Evolutionary conservation across 768 basidiomycete genomes (phyloP).

Genomic region (Cubamyces lactineus): DNA sequence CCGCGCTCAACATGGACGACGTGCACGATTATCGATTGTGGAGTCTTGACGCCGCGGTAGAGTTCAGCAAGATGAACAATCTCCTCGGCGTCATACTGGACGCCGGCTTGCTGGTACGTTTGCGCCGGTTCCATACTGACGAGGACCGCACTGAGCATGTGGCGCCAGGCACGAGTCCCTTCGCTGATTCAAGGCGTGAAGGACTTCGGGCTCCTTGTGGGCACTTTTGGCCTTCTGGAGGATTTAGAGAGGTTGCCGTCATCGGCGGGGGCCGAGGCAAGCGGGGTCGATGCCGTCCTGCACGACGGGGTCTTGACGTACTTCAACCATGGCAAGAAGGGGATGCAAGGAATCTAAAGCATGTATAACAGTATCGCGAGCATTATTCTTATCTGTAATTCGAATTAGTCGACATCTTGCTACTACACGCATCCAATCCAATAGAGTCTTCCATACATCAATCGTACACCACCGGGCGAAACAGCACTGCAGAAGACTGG

Average conservation of each 20-base stretch:
- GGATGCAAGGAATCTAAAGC: constrained; percentile 18
- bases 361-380: constrained; percentile 13
- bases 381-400: constrained; percentile 23
- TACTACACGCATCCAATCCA: neutral
- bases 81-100: constrained; percentile 90
- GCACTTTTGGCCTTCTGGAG: constrained; percentile 71
- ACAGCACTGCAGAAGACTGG: neutral
- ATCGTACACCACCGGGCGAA: neutral
- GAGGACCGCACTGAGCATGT: constrained; percentile 13
- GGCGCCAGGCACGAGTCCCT: constrained; percentile 78
- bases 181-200: constrained; percentile 88
- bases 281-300: constrained; percentile 71
- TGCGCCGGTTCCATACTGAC: neutral
- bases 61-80: constrained; percentile 92
- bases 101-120: constrained; percentile 78
- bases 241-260: constrained; percentile 40
- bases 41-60: constrained; percentile 88
- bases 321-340: constrained; percentile 59
- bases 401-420: constrained; percentile 12
- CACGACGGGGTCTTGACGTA: constrained; percentile 67
- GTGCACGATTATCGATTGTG: constrained; percentile 54
- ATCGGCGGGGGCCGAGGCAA: constrained; percentile 42
- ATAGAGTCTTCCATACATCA: neutral
- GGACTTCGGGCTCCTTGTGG: constrained; percentile 85
- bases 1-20: constrained; percentile 42